Conservation (phyloP, 371 early-diverging fungal genomes). For the Dinochytrium kinnereticum region DNA sequence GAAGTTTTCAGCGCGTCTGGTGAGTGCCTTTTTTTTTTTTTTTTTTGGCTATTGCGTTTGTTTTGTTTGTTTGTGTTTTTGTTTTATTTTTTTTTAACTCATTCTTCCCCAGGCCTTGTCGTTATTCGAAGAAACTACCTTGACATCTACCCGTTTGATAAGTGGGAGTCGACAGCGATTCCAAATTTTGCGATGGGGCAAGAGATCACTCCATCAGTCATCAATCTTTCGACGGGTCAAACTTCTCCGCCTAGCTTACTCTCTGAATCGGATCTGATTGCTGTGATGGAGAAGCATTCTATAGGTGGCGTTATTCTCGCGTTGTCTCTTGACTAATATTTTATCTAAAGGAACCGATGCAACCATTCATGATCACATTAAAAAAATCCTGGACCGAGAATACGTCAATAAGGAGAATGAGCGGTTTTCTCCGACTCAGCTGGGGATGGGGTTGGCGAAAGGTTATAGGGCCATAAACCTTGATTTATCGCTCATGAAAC, state of each 20-base stretch:
- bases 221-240: slow-evolving; percentile 69
- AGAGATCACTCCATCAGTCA: slow-evolving; percentile 67
- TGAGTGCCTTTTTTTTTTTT: slow-evolving; percentile 27
- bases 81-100: slow-evolving; percentile 12
- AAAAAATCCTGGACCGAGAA: slow-evolving; percentile 90
- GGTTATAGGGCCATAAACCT: slow-evolving; percentile 91
- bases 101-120: slow-evolving; percentile 71
- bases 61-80: too few species aligned
- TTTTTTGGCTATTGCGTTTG: not conserved
- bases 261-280: slow-evolving; percentile 94
- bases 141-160: slow-evolving; percentile 95
- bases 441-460: slow-evolving; percentile 92
- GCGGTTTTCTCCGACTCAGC: slow-evolving; percentile 81
- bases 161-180: slow-evolving; percentile 79
- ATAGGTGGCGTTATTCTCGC: slow-evolving; percentile 70
- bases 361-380: slow-evolving; percentile 99
- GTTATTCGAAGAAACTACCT: slow-evolving; percentile 90
- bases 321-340: not conserved
- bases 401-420: slow-evolving; percentile 80
- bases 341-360: slow-evolving; percentile 91
- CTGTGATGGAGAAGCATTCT: slow-evolving; percentile 96
- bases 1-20: slow-evolving; percentile 79
- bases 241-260: slow-evolving; percentile 87
- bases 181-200: slow-evolving; percentile 80
- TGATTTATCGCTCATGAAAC: slow-evolving; percentile 82